These are phyloP conservation scores for Gnomoniopsis smithogilvyi DNA, from an alignment of 2,329 filamentous ascomycete genomes.

Conservation along the genomic window DNA sequence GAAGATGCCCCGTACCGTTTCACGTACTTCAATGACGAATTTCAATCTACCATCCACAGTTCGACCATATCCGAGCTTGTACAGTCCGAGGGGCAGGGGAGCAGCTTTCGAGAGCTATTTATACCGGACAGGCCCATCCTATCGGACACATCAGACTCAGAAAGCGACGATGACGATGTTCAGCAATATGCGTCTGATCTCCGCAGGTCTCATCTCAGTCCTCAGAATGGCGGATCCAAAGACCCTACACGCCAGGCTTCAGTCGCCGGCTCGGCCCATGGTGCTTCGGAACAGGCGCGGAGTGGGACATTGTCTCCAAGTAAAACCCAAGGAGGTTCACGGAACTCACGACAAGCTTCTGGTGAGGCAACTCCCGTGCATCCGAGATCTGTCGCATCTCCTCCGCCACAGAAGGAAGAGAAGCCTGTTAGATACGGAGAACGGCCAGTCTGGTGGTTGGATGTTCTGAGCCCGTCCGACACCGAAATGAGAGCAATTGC, in stretches of 20 bases:
- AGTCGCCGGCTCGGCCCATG: constrained; percentile 27
- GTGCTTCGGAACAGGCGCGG: constrained; percentile 12
- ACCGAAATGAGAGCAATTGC: constrained; percentile 92
- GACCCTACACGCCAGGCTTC: constrained; percentile 15
- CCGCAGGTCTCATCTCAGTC: constrained; percentile 19
- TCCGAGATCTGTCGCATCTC: constrained; percentile 33
- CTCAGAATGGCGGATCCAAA: constrained; percentile 18
- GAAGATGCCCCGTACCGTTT: constrained; percentile 92
- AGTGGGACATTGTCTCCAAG: constrained; percentile 28
- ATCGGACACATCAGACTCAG: constrained; percentile 65
- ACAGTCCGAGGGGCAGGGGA: constrained; percentile 61
- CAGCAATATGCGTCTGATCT: constrained; percentile 8
- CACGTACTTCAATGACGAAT: constrained; percentile 98
- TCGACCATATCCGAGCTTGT: constrained; percentile 92
- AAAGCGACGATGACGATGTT: constrained; percentile 59
- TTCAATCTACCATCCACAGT: constrained; percentile 92
- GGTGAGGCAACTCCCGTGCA: constrained; percentile 46
- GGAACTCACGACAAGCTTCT: constrained; percentile 35
- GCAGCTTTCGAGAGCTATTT: constrained; percentile 83
- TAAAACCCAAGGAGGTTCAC: constrained; percentile 16
- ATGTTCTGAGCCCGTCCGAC: constrained; percentile 86
- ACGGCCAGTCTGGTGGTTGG: constrained; percentile 94
- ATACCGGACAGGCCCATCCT: constrained; percentile 79
- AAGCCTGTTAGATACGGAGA: constrained; percentile 61
- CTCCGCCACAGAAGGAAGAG: constrained; percentile 22